Conservation (phyloP, 23 red algal species). For the Pyropia haitanensis region DNA sequence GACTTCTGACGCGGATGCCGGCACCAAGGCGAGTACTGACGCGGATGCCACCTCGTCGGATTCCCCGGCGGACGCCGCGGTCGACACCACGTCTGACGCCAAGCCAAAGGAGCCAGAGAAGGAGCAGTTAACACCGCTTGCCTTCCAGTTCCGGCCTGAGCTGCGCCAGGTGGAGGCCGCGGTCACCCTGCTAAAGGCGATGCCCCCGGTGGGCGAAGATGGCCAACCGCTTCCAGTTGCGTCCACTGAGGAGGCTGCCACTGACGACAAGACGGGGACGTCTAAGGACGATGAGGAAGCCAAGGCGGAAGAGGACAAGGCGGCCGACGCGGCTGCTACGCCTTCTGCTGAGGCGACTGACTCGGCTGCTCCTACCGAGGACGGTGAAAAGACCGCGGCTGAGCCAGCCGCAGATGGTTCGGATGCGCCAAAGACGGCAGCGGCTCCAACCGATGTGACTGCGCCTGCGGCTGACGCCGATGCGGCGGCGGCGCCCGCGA, state of each 20-base stretch:
- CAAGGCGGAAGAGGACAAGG: neutral
- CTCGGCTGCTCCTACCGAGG: neutral
- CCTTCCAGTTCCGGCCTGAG: slow-evolving; percentile 90
- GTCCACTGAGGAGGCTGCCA: neutral
- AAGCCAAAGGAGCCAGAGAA: slow-evolving; percentile 1
- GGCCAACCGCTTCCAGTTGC: slow-evolving; percentile 14
- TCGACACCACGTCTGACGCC: neutral
- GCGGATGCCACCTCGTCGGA: slow-evolving; percentile 15
- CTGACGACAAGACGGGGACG: slow-evolving; percentile 3
- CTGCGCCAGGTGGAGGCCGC: slow-evolving; percentile 73
- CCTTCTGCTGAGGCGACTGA: neutral
- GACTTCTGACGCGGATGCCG: too few relatives aligned
- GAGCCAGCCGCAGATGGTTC: neutral
- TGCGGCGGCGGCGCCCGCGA: neutral
- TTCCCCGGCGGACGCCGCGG: neutral
- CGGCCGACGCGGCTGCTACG: neutral
- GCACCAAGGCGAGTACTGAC: slow-evolving; percentile 3
- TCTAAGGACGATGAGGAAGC: slow-evolving; percentile 7
- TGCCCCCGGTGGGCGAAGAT: slow-evolving; percentile 46
- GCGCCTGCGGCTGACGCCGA: neutral
- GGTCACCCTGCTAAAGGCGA: slow-evolving; percentile 41
- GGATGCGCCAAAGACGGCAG: neutral
- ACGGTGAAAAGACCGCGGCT: slow-evolving; percentile 7
- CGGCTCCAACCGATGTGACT: neutral
- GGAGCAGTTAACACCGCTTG: slow-evolving; percentile 15